Percentiles rank a stretch among this genome's conserved stretches.
Evolutionary conservation across 176 grass and related monocot genomes (phyloP).

Genomic region (Panicum miliaceum): DNA sequence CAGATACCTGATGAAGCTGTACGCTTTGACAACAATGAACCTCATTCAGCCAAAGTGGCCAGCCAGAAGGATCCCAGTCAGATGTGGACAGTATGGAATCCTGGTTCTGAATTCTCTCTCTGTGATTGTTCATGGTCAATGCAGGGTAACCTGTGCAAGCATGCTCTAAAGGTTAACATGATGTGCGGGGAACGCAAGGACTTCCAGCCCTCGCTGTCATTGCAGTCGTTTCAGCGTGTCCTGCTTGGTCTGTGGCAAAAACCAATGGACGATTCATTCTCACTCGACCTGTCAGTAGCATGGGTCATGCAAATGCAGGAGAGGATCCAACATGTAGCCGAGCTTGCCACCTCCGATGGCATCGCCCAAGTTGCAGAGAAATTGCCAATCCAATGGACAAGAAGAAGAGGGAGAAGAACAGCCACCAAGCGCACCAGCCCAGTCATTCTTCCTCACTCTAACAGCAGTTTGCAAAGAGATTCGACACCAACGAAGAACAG

Average conservation of each 20-base stretch:
- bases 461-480: conserved; percentile 42
- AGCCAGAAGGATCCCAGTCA: conserved; percentile 69
- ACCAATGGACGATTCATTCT: conserved; percentile 77
- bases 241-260: conserved; percentile 70
- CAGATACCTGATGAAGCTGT: conserved; percentile 73
- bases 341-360: conserved; percentile 61
- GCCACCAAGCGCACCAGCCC: conserved; percentile 41
- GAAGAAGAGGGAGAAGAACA: conserved; percentile 73
- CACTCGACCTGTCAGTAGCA: conserved; percentile 78
- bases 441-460: conserved; percentile 45
- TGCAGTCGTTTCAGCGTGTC: conserved; percentile 69
- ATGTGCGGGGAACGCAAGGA: conserved; percentile 52
- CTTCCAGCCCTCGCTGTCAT: conserved; percentile 50
- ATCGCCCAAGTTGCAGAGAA: conserved; percentile 60
- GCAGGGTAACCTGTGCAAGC: conserved; percentile 92
- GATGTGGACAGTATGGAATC: conserved; percentile 66
- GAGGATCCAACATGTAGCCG: conserved; percentile 60
- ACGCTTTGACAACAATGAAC: conserved; percentile 54
- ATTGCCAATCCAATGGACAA: conserved; percentile 75
- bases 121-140: conserved; percentile 84
- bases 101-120: conserved; percentile 78
- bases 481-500: conserved; percentile 57
- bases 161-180: conserved; percentile 87
- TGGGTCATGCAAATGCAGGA: conserved; percentile 84
- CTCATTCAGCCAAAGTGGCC: conserved; percentile 60